Conservation (phyloP, 2,329 filamentous ascomycete genomes). For the Xenoacremonium recifei region DNA sequence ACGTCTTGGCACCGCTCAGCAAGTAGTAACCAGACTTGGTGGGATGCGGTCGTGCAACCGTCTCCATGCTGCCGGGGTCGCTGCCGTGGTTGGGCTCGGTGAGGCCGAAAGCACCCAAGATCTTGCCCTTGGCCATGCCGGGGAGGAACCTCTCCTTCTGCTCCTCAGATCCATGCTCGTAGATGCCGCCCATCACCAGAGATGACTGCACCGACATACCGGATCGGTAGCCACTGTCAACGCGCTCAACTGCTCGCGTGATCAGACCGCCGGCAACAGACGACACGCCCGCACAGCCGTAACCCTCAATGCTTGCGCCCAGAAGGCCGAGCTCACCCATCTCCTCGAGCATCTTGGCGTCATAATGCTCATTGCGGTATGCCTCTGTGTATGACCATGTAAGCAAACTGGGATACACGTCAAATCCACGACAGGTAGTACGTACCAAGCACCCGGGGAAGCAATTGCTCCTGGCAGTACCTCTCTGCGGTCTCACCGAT, state of each 20-base stretch:
- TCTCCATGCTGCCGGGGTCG: constrained; percentile 90
- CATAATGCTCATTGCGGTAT: constrained; percentile 82
- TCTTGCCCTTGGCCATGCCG: constrained; percentile 75
- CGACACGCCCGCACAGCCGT: constrained; percentile 84
- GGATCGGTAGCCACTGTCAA: constrained; percentile 88
- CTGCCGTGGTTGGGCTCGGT: constrained; percentile 93
- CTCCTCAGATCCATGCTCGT: constrained; percentile 83
- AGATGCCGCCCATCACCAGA: constrained; percentile 88
- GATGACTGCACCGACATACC: constrained; percentile 94
- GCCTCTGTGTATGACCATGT: constrained; percentile 60
- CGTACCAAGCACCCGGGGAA: constrained; percentile 80
- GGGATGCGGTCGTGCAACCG: constrained; percentile 77
- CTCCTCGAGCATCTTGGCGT: constrained; percentile 79
- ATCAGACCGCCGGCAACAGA: constrained; percentile 88
- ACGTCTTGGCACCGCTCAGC: constrained; percentile 82
- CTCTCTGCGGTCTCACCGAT: constrained; percentile 88
- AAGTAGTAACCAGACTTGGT: constrained; percentile 79
- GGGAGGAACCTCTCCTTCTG: constrained; percentile 84
- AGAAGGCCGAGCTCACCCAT: constrained; percentile 92
- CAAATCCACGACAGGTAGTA: constrained; percentile 3
- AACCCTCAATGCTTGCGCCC: constrained; percentile 82
- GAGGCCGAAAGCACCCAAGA: constrained; percentile 83
- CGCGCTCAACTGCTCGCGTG: constrained; percentile 84
- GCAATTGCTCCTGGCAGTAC: constrained; percentile 88
- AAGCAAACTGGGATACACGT: constrained; percentile 4